phyloP scores from a whole-genome alignment of 345 rosid species.

The Kernera saxatilis region DNA sequence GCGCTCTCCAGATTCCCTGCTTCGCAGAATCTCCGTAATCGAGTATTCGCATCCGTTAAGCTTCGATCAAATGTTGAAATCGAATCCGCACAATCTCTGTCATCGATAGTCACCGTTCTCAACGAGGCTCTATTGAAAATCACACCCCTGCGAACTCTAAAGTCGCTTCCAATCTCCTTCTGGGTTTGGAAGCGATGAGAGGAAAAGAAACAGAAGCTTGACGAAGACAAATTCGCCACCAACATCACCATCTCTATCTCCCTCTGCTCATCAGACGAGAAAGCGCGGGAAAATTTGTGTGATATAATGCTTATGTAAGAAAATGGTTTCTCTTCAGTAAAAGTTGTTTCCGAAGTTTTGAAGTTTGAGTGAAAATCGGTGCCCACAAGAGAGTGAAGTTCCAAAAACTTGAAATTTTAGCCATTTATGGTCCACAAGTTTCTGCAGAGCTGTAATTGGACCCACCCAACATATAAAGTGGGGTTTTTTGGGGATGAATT shows the following conservation, averaged over 20 bases:
- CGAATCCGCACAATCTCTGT: slow-evolving; percentile 8
- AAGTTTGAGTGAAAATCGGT: background rate
- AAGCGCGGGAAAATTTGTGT: slow-evolving; percentile 24
- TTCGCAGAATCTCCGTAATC: slow-evolving; percentile 36
- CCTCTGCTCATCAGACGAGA: background rate
- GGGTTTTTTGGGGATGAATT: background rate
- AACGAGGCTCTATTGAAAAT: slow-evolving; percentile 24
- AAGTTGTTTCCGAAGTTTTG: background rate
- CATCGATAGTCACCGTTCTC: slow-evolving; percentile 7
- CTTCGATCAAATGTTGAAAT: slow-evolving; percentile 18
- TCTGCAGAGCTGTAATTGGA: slow-evolving; percentile 13
- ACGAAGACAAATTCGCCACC: slow-evolving; percentile 31
- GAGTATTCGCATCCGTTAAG: slow-evolving; percentile 30
- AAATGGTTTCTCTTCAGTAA: background rate
- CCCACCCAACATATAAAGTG: slow-evolving; percentile 5
- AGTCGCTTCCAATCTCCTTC: background rate
- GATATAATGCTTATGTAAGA: background rate
- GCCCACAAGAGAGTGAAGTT: background rate
- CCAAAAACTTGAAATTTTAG: background rate
- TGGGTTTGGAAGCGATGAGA: slow-evolving; percentile 11
- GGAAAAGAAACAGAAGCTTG: slow-evolving; percentile 16
- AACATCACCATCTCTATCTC: slow-evolving; percentile 25
- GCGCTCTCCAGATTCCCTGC: slow-evolving; percentile 39
- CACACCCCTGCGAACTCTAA: slow-evolving; percentile 15
- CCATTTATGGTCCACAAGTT: slow-evolving; percentile 12